Base-by-base conservation (phyloP, 148 eudicot genomes). In the Nyssa sinensis region DNA sequence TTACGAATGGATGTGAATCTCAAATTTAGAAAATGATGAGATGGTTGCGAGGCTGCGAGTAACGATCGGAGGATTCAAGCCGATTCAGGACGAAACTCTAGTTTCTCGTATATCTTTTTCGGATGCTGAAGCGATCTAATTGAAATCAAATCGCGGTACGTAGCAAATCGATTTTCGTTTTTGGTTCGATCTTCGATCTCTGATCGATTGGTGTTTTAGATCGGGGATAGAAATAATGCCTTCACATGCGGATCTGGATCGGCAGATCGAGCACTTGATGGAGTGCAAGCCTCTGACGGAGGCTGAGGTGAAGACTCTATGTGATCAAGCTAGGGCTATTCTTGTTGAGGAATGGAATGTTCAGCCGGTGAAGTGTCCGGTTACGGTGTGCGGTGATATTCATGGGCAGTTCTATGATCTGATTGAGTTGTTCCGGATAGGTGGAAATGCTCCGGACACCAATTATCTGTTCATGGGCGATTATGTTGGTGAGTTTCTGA, bases 381-480 rank as follows among this genome's bases (percentile, higher is more conserved):
- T 83, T n/a, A 83, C 86, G 16, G 86, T 83, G 64, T 83, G 86
- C 31, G 87, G 87, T 21, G 87, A 84, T 59, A 84, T 84, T 61
- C 87, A 84, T 17, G 87, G 87, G 4, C 87, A 84, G 75, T 84
- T 84, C 70, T 79, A 84, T 64, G 87, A 84, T 74, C 82, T 84
- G 25, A 79, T 84, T 27, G 85, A 84, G 81, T 76, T 84, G 27
- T 84, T 84, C 57, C 81, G 81, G 62, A 84, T 81, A 1, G 87
- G 87, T 4, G 87, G 87, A 35, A 79, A 76, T 79, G 74, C 85
- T 30, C 87, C 87, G 21, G 85, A 81, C 55, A 84, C 87, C 24
- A 84, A 84, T 73, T 84, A 84, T 67, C 85, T 84, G 3, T 84
- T 84, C 80, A 84, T 84, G 87, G 87, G 87, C 58, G 87, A 84